These are phyloP conservation scores for Solanum sitiens DNA, from an alignment of 257 asterid species.

Conservation along the genomic window DNA sequence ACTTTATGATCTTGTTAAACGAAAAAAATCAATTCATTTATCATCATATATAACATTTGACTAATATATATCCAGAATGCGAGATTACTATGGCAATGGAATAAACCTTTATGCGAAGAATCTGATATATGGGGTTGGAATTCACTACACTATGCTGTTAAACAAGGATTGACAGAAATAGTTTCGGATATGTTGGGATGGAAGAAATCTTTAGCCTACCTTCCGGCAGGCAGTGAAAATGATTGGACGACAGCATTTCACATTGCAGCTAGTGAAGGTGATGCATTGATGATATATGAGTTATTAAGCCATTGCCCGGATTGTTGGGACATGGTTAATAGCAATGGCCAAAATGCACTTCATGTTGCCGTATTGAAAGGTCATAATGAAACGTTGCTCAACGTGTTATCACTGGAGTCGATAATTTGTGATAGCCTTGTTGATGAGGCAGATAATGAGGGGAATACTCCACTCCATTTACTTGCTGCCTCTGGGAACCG, in stretches of 20 bases:
- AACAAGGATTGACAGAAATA: background rate
- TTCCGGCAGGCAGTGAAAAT: background rate
- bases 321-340: background rate
- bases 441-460: background rate
- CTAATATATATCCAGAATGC: background rate
- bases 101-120: background rate
- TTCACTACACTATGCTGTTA: background rate
- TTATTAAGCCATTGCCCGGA: background rate
- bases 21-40: no score
- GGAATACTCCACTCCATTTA: background rate
- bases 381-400: no score
- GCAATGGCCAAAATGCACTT: background rate
- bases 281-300: background rate
- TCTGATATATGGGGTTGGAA: background rate
- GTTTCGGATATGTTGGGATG: background rate
- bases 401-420: rapidly evolving
- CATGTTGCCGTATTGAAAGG: background rate
- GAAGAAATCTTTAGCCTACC: background rate
- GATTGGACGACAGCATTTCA: background rate
- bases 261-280: background rate
- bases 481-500: background rate
- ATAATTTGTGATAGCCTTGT: background rate
- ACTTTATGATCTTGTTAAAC: no score
- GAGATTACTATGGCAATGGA: background rate
- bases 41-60: background rate